phyloP scores from a whole-genome alignment of 495 filamentous ascomycete species.

The Filosporella fistucella region DNA sequence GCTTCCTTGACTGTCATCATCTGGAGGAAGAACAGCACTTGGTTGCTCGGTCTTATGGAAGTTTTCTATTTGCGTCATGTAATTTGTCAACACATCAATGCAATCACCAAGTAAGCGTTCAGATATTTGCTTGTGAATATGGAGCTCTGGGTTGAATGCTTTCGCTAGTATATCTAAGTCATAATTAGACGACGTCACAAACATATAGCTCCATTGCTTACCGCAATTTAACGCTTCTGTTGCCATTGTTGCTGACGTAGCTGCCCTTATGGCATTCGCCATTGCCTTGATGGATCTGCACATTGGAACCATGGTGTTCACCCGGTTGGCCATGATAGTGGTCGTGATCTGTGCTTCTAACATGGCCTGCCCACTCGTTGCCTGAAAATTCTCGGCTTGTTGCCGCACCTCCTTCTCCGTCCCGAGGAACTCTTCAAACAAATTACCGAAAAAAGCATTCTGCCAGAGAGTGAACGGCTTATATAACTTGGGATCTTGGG shows the following conservation, averaged over 20 bases:
- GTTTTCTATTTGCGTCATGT: constrained; percentile 5
- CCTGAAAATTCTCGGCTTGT: constrained; percentile 10
- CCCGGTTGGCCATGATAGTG: constrained; percentile 1
- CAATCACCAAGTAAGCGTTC: constrained; percentile 1
- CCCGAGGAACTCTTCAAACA: constrained; percentile 43
- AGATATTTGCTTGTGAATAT: not conserved
- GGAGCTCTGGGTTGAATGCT: not conserved
- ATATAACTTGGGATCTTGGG: constrained; percentile 49
- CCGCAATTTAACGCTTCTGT: constrained; percentile 2
- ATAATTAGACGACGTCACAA: not conserved
- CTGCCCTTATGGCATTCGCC: not conserved
- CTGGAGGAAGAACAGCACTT: too few species aligned
- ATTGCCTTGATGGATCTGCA: not conserved
- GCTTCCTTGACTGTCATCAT: constrained; percentile 16
- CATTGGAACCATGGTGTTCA: constrained; percentile 2
- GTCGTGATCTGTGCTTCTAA: not conserved
- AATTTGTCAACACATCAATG: not conserved
- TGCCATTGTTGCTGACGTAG: not conserved
- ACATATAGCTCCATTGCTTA: not conserved
- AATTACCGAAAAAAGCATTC: constrained; percentile 43
- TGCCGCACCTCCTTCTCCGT: constrained; percentile 38
- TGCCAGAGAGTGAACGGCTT: constrained; percentile 68
- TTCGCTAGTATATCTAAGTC: not conserved
- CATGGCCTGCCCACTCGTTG: not conserved
- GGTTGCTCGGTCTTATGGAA: too few species aligned